Evolutionary conservation across 352 stramenopile species (phyloP).

Genomic region (Phytopythium sindhum): DNA sequence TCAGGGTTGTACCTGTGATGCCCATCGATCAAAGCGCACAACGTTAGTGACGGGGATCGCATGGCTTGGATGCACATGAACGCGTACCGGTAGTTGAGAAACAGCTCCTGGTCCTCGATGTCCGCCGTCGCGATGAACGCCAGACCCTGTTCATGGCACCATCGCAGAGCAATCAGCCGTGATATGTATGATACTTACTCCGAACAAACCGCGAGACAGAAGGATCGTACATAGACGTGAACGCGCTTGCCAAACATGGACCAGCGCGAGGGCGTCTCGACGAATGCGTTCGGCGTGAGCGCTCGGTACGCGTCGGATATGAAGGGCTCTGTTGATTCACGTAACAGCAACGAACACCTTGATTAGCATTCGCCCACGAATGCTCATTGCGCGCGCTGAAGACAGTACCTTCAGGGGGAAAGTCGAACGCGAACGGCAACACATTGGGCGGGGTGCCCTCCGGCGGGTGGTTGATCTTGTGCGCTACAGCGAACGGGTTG

Average conservation of each 20-base stretch:
- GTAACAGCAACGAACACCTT: background rate
- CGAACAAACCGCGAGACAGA: background rate
- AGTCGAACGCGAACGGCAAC: slow-evolving; percentile 80
- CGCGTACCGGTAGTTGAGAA: slow-evolving; percentile 75
- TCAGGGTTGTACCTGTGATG: slow-evolving; percentile 71
- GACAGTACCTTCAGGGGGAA: slow-evolving; percentile 59
- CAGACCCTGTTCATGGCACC: slow-evolving; percentile 39
- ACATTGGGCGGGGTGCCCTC: slow-evolving; percentile 66
- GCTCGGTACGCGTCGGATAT: slow-evolving; percentile 44
- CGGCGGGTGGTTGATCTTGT: slow-evolving; percentile 87
- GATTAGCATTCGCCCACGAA: background rate
- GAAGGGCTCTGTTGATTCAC: slow-evolving; percentile 52
- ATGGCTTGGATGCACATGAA: background rate
- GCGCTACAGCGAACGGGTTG: slow-evolving; percentile 70
- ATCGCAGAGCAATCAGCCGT: background rate
- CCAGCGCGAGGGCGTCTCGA: slow-evolving; percentile 71
- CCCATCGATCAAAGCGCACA: background rate
- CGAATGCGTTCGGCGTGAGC: slow-evolving; percentile 83
- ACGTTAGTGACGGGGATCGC: background rate
- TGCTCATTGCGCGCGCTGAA: background rate
- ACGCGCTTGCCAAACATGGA: slow-evolving; percentile 85
- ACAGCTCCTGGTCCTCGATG: slow-evolving; percentile 79
- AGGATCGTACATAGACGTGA: slow-evolving; percentile 65
- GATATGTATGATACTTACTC: background rate
- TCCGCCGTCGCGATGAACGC: slow-evolving; percentile 73